Evolutionary conservation across 352 stramenopile species (phyloP), one percentile per base, ranked within the genome.

Genomic region (Phytopythium montanum): DNA sequence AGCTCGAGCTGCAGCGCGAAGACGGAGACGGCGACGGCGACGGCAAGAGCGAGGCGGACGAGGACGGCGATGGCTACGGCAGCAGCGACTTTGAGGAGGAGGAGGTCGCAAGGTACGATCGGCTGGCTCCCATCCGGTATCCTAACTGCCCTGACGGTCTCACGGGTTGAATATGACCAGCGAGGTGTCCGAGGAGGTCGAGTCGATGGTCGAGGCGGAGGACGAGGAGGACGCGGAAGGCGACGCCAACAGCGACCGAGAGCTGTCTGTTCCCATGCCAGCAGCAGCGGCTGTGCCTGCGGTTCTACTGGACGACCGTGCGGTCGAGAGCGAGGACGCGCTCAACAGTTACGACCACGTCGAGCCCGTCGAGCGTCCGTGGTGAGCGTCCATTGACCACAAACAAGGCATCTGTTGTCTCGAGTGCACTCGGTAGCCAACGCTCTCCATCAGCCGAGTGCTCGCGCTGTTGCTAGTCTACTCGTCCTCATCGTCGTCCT

Each of bases 281-380:
- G 39, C 39, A 23, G 39, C 19, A 14, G 39, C 39, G 39, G 19
- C 39, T 29, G 60, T 44, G 33, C 69, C 56, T 36, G 50, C 41
- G 9, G 51, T 61, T 16, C 65, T 82, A 62, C 63, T 58, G 25
- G 72, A 70, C 44, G 85, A 95, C 55, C 80, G 52, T 21, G 41
- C 65, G 6, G 80, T 93, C 41, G 69, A 73, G 2, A 81, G 58
- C 46, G 72, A 88, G 70, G 74, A 87, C 64, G 81, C 71, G 39
- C 77, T 95, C 38, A 87, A 95, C 56, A 84, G 74, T 66, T 93
- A 93, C 64, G 85, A 92, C 58, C 92, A 95, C 74, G 86, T 95
- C 41, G 80, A 93, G 69, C 59, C 64, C 16, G 82, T 95, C 39
- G 78, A 91, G 59, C 54, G 56, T 41, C 63, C 66, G 28, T 88